phyloP scores from a whole-genome alignment of 768 basidiomycete species.

The Mycena leptocephala region DNA sequence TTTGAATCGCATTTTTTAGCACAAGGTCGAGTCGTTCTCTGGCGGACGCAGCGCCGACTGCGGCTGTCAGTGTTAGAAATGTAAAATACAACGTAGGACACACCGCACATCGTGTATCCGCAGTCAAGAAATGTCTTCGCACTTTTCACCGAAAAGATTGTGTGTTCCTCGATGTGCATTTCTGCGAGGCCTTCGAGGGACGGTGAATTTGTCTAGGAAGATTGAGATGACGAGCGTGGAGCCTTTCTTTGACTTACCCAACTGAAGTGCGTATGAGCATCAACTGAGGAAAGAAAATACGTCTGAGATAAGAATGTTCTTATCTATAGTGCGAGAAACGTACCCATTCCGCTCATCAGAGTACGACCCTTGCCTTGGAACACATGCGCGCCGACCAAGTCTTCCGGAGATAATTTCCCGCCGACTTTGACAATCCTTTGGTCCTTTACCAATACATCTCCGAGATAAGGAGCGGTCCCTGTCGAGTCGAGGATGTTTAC shows the following conservation, averaged over 20 bases:
- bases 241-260: conserved; percentile 26
- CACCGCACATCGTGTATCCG: conserved; percentile 56
- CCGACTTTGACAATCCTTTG: conserved; percentile 49
- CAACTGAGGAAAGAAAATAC: conserved; percentile 36
- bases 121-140: conserved; percentile 53
- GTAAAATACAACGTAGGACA: not conserved
- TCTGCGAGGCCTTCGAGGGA: conserved; percentile 48
- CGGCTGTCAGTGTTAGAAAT: not conserved
- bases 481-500: conserved; percentile 56
- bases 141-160: conserved; percentile 45
- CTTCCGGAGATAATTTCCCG: conserved; percentile 36
- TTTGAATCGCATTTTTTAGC: conserved; percentile 52
- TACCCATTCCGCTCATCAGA: conserved; percentile 53
- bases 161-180: conserved; percentile 51
- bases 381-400: conserved; percentile 39
- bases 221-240: not conserved
- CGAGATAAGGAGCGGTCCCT: conserved; percentile 48
- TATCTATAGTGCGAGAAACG: not conserved
- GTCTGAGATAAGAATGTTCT: not conserved
- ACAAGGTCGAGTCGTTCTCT: conserved; percentile 50
- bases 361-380: conserved; percentile 52
- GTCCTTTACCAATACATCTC: conserved; percentile 52
- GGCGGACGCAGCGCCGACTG: conserved; percentile 54
- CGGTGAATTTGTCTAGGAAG: conserved; percentile 43
- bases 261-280: conserved; percentile 52